phyloP scores from a whole-genome alignment of 805 yeast genomes.

The Candida bentonensis region DNA sequence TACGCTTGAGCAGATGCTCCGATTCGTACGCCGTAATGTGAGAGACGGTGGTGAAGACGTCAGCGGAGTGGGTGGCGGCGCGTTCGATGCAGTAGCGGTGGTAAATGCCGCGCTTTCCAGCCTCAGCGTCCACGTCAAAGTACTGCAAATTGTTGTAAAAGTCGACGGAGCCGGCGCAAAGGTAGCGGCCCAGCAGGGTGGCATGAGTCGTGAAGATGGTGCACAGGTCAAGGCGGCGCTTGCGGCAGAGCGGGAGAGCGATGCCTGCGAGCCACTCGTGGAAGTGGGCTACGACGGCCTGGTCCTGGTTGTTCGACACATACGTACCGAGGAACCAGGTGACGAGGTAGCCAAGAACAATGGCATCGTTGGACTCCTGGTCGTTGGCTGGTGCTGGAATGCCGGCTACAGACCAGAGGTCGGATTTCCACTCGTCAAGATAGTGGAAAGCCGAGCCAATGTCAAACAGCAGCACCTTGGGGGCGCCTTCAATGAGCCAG shows the following conservation, averaged over 20 bases:
- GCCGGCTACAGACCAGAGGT: constrained; percentile 80
- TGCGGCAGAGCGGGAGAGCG: constrained; percentile 82
- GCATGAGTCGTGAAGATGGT: constrained; percentile 97
- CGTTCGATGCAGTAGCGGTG: constrained; percentile 95
- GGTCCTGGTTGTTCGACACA: constrained; percentile 65
- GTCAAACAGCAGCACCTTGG: constrained; percentile 81
- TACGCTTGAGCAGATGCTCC: constrained; percentile 83
- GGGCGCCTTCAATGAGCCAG: constrained; percentile 97
- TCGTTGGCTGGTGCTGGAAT: constrained; percentile 90
- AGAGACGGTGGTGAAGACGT: constrained; percentile 93
- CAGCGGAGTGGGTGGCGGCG: constrained; percentile 90
- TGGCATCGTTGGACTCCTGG: constrained; percentile 81
- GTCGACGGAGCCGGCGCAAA: constrained; percentile 94
- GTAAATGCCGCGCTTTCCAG: constrained; percentile 94
- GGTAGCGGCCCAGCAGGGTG: constrained; percentile 81
- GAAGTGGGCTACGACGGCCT: constrained; percentile 86
- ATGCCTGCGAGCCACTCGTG: constrained; percentile 99
- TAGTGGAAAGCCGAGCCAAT: constrained; percentile 53
- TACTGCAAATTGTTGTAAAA: constrained; percentile 80
- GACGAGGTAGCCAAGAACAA: constrained; percentile 78
- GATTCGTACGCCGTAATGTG: constrained; percentile 95
- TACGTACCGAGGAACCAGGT: constrained; percentile 97
- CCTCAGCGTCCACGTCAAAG: constrained; percentile 95
- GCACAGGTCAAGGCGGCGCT: constrained; percentile 82
- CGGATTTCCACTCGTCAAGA: constrained; percentile 88